Evolutionary conservation across 129 eudicot species (phyloP).

Genomic region (Flaveria bidentis): DNA sequence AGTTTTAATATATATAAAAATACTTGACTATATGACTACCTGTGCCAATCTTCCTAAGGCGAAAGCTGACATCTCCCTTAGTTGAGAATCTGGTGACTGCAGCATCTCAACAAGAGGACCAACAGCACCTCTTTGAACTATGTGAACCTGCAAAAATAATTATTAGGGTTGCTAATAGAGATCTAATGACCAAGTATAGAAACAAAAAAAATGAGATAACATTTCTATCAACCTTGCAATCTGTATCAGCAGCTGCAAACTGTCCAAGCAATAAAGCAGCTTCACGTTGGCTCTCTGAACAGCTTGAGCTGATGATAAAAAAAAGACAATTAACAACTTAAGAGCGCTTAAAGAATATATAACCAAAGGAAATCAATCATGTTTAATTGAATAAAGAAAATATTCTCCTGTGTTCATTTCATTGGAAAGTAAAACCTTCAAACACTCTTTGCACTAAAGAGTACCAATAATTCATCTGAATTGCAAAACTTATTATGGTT

Average conservation of each 20-base stretch:
- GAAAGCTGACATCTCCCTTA: constrained; percentile 69
- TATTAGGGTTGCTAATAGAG: constrained; percentile 8
- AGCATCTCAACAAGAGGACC: constrained; percentile 62
- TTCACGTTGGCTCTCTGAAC: constrained; percentile 67
- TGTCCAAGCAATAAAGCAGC: constrained; percentile 74
- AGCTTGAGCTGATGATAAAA: constrained; percentile 48
- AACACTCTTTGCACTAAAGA: not conserved
- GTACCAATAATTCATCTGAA: not conserved
- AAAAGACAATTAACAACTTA: not conserved
- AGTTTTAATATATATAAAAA: not conserved
- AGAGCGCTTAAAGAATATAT: not conserved
- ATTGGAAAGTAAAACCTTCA: constrained; percentile 17
- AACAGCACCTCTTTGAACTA: constrained; percentile 71
- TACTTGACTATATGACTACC: constrained; percentile 30
- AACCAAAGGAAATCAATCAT: not conserved
- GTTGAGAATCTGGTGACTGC: constrained; percentile 57
- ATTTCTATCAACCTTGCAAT: constrained; percentile 55
- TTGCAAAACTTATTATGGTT: not conserved
- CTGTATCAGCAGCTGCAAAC: constrained; percentile 72
- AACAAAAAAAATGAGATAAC: not conserved
- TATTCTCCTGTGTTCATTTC: not conserved
- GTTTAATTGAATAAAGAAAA: not conserved
- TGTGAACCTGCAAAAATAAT: constrained; percentile 46
- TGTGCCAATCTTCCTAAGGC: constrained; percentile 71
- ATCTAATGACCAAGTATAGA: not conserved